Conservation (phyloP, 1,284 basidiomycete genomes). For the Laetiporus sulphureus region DNA sequence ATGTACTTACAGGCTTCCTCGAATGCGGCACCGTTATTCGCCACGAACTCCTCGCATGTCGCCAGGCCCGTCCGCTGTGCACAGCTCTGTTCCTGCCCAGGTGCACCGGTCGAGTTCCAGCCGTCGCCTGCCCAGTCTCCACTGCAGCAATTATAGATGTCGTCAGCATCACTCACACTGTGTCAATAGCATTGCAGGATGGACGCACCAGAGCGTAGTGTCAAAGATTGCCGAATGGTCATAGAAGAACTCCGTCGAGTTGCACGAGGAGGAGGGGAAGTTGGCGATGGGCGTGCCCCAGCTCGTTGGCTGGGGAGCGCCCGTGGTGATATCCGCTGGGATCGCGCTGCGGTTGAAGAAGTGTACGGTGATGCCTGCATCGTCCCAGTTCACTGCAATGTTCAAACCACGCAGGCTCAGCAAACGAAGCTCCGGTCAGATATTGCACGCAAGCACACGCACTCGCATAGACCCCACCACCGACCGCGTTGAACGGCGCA, state of each 20-base stretch:
- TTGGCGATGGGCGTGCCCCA: slow-evolving; percentile 73
- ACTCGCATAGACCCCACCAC: slow-evolving; percentile 80
- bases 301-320: slow-evolving; percentile 56
- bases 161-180: slow-evolving; percentile 7
- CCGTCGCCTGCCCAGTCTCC: slow-evolving; percentile 83
- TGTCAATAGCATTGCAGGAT: slow-evolving; percentile 5
- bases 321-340: slow-evolving; percentile 67
- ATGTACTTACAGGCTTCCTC: slow-evolving; percentile 66
- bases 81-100: slow-evolving; percentile 79
- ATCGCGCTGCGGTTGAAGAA: slow-evolving; percentile 70
- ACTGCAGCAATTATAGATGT: slow-evolving; percentile 32
- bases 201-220: slow-evolving; percentile 69
- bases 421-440: neutral
- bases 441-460: slow-evolving; percentile 22
- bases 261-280: slow-evolving; percentile 63
- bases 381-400: slow-evolving; percentile 59
- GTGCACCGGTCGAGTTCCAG: slow-evolving; percentile 66
- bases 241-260: slow-evolving; percentile 69
- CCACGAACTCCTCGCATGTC: slow-evolving; percentile 74
- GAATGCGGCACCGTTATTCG: slow-evolving; percentile 64
- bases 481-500: slow-evolving; percentile 58
- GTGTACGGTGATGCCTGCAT: slow-evolving; percentile 62
- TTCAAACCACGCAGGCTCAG: neutral
- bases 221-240: slow-evolving; percentile 73
- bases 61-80: slow-evolving; percentile 74